Evolutionary conservation across 345 rosid genomes (phyloP).

Genomic region (Limnanthes douglasii): DNA sequence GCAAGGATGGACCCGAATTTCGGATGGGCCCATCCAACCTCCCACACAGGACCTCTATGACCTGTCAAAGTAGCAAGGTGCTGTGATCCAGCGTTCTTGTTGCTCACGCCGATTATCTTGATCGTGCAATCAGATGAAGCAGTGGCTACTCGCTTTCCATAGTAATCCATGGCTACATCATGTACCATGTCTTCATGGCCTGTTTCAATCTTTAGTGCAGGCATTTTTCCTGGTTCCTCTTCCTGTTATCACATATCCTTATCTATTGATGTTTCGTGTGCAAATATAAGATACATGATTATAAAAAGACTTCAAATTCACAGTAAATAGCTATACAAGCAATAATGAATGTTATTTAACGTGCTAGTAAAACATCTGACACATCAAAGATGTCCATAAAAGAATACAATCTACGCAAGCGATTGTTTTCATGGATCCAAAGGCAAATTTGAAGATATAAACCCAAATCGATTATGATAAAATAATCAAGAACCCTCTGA

Average conservation of each 20-base stretch:
- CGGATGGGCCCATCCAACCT: constrained; percentile 59
- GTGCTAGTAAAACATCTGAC: too few species aligned
- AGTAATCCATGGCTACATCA: constrained; percentile 54
- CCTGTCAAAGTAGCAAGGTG: constrained; percentile 38
- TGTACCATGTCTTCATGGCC: constrained; percentile 44
- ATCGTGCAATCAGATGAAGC: constrained; percentile 44
- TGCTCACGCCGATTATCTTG: constrained; percentile 35
- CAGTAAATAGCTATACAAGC: too few species aligned
- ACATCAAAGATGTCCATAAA: too few species aligned
- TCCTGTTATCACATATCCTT: background rate
- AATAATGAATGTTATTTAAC: too few species aligned
- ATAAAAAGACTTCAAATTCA: too few species aligned
- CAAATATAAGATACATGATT: too few species aligned
- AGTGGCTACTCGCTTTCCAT: constrained; percentile 48
- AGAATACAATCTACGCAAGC: too few species aligned
- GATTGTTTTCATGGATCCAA: too few species aligned
- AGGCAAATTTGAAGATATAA: too few species aligned
- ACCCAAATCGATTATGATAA: too few species aligned
- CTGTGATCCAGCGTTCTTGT: constrained; percentile 26
- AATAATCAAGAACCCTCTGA: too few species aligned
- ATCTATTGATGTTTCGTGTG: too few species aligned
- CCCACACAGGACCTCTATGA: constrained; percentile 54
- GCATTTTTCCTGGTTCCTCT: constrained; percentile 18
- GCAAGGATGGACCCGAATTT: constrained; percentile 45
- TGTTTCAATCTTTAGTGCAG: constrained; percentile 41